Conservation (phyloP, 495 filamentous ascomycete genomes). For the Aeminium ludgeri region DNA sequence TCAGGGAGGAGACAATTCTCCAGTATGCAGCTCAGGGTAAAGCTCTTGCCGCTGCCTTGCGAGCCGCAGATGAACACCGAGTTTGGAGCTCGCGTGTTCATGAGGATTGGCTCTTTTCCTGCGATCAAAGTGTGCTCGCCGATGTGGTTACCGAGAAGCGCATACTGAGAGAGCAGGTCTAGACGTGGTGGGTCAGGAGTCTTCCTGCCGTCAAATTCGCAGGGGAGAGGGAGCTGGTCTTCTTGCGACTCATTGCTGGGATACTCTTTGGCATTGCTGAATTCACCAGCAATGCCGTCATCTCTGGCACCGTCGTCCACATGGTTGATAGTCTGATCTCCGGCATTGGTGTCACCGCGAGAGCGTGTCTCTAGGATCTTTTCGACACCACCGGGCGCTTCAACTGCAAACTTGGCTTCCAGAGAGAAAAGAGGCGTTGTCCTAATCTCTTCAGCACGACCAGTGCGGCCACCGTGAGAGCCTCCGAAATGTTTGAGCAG, state of each 20-base stretch:
- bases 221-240: too few species aligned
- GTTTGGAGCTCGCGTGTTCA: slow-evolving; percentile 51
- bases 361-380: background rate
- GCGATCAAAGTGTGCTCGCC: background rate
- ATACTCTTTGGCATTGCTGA: too few species aligned
- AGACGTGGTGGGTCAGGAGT: too few species aligned
- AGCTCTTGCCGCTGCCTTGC: slow-evolving; percentile 62
- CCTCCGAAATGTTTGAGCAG: background rate
- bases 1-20: slow-evolving; percentile 40
- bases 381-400: background rate
- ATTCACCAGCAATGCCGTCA: too few species aligned
- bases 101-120: slow-evolving; percentile 27
- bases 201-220: too few species aligned
- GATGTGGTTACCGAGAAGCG: slow-evolving; percentile 7
- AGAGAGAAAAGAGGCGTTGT: slow-evolving; percentile 10
- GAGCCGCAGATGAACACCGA: slow-evolving; percentile 62
- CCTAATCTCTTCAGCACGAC: background rate
- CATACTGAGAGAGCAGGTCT: slow-evolving; percentile 8
- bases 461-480: background rate
- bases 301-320: too few species aligned
- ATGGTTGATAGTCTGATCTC: background rate
- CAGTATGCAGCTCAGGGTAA: slow-evolving; percentile 53
- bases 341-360: background rate
- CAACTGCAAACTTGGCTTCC: background rate
- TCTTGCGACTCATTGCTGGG: too few species aligned